These are phyloP conservation scores for Starmerella geochares DNA, from an alignment of 805 yeast species.

Conservation along the genomic window DNA sequence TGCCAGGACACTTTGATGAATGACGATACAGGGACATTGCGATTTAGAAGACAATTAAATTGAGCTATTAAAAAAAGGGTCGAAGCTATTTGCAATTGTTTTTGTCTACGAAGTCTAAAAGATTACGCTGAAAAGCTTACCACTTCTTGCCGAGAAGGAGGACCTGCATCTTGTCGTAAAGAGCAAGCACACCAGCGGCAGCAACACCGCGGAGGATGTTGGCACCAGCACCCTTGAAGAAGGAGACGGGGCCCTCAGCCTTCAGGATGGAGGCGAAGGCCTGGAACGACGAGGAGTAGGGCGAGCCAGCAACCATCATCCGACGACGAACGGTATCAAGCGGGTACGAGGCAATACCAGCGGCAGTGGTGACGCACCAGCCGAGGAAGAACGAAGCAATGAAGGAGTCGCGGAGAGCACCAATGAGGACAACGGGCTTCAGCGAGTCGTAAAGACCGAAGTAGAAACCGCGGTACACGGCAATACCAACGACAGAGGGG, in stretches of 20 bases:
- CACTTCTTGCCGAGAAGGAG: constrained; percentile 78
- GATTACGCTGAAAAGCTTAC: constrained; percentile 14
- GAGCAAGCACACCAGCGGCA: constrained; percentile 95
- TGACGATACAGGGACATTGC: no score
- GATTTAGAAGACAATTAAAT: no score
- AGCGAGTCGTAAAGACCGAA: constrained; percentile 91
- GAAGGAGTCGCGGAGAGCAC: constrained; percentile 83
- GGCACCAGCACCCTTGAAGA: constrained; percentile 98
- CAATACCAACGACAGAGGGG: constrained; percentile 90
- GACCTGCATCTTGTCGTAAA: constrained; percentile 90
- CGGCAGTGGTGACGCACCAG: constrained; percentile 94
- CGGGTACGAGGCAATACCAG: constrained; percentile 95
- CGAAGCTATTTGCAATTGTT: constrained; percentile 3
- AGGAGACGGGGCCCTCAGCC: constrained; percentile 78
- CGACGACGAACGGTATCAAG: constrained; percentile 96
- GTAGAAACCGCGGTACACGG: constrained; percentile 96
- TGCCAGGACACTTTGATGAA: no score
- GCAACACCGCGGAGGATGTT: constrained; percentile 98
- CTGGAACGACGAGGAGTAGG: constrained; percentile 86
- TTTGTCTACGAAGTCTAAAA: constrained; percentile 8
- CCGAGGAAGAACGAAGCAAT: constrained; percentile 86
- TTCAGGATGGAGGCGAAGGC: constrained; percentile 80
- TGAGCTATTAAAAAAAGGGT: no score
- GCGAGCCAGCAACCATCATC: constrained; percentile 98
- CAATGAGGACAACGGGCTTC: constrained; percentile 81